These are phyloP conservation scores for Dactylellina haptotyla DNA, from an alignment of 2,329 filamentous ascomycete species.

Conservation along the genomic window DNA sequence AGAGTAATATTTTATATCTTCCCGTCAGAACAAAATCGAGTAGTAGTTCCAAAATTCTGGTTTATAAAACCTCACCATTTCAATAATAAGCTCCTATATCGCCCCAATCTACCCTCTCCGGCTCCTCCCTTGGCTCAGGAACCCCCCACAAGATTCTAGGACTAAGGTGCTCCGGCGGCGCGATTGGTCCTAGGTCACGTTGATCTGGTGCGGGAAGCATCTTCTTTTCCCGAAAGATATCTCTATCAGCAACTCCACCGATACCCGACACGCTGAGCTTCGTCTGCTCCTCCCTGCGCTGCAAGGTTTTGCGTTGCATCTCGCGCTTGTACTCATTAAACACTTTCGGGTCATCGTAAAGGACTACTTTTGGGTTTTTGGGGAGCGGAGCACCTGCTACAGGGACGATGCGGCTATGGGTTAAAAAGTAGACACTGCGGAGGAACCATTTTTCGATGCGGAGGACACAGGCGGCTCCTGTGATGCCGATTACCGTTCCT, in stretches of 20 bases:
- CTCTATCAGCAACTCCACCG: not conserved
- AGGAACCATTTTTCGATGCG: constrained; percentile 43
- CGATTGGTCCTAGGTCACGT: constrained; percentile 5
- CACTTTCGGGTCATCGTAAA: constrained; percentile 1
- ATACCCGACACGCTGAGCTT: constrained; percentile 15
- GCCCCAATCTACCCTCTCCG: not conserved
- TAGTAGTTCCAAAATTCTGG: too few species aligned
- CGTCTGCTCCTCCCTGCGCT: not conserved
- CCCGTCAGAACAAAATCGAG: too few species aligned
- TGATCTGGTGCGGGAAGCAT: not conserved
- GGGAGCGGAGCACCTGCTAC: constrained; percentile 27
- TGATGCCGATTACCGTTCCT: constrained; percentile 41
- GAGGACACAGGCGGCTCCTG: constrained; percentile 23
- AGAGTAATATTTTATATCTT: too few species aligned
- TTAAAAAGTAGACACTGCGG: constrained; percentile 14
- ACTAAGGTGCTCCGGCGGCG: constrained; percentile 21
- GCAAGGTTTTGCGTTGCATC: constrained; percentile 9
- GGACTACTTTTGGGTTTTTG: constrained; percentile 19
- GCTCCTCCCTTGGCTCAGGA: constrained; percentile 26
- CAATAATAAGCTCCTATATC: too few species aligned
- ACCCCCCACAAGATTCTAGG: constrained; percentile 3
- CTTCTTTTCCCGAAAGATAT: not conserved
- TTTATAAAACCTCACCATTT: too few species aligned
- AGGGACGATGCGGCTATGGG: constrained; percentile 17
- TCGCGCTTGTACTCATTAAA: constrained; percentile 32